Conservation (phyloP, 345 rosid genomes). For the Arabidopsis arenosa region DNA sequence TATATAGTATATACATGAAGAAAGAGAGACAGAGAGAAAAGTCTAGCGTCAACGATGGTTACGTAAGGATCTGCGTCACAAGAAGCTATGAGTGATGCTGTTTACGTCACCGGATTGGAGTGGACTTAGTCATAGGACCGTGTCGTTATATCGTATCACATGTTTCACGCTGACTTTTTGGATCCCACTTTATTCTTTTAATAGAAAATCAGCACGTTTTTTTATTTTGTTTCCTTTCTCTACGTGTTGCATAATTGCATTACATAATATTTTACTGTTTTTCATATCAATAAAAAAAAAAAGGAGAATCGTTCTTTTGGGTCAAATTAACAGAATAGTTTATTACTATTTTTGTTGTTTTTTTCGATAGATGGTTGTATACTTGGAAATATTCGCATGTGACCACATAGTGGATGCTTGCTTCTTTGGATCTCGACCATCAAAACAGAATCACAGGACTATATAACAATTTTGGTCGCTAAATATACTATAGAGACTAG, state of each 20-base stretch:
- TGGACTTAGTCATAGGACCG: constrained; percentile 51
- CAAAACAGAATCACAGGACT: constrained; percentile 14
- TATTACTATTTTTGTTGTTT: not conserved
- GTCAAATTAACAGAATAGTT: not conserved
- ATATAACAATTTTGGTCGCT: no score
- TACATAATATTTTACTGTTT: constrained; percentile 3
- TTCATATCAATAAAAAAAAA: not conserved
- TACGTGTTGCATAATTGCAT: no score
- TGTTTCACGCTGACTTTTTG: constrained; percentile 30
- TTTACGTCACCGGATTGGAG: constrained; percentile 47
- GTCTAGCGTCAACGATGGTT: constrained; percentile 62
- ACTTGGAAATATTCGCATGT: constrained; percentile 14
- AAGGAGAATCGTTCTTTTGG: no score
- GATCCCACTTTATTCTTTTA: constrained; percentile 8
- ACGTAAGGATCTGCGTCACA: constrained; percentile 65
- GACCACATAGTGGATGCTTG: constrained; percentile 25
- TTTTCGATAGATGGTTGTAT: not conserved
- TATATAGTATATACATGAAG: constrained; percentile 14
- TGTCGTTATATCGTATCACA: constrained; percentile 37
- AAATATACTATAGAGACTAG: no score
- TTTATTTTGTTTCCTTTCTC: not conserved
- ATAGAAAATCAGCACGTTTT: constrained; percentile 33
- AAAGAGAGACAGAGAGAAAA: constrained; percentile 34
- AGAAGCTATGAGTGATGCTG: constrained; percentile 49
- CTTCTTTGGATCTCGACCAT: constrained; percentile 14